Base-by-base conservation (phyloP, 1,139 yeast genomes). In the Pichia sp. region DNA sequence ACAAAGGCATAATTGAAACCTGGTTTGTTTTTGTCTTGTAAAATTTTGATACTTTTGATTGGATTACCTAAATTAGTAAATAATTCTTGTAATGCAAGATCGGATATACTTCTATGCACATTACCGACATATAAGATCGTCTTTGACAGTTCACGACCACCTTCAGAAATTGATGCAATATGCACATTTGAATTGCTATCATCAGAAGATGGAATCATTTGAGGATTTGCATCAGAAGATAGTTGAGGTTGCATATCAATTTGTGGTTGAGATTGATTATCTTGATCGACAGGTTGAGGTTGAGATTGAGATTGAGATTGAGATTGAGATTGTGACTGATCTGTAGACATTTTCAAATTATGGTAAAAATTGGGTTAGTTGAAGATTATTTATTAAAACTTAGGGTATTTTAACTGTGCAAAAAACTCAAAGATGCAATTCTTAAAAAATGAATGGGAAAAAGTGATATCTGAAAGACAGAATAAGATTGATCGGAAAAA, bases 1-100 rank as follows among this genome's bases (percentile, higher is more conserved):
- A 88, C 78, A 65, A 89, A 89, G 1, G 95, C 95, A 65, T 88
- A 89, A 63, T 85, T 85, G 61, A 78, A 80, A 12, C 87, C 86
- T 11, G 77, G 77, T 56, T 76, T 76, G 64, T 85, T 85, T 66
- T 85, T 85, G 62, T 87, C 95, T 51, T 80, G 77, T 54, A 88
- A 71, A 39, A 88, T 69, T 66, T 86, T 88, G 49, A 84, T 77
- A 30, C 79, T 71, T 52, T 77, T 74, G 45, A 81, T 73, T 23
- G 75, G 68, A 24, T 90, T 87, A 34, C 80, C 78, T 13, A 50
- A 29, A 18, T 74, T 77, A 41, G 78, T 72, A 62, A 87, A 84
- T 47, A 83, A 67, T 42, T 80, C 86, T 54, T 71, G 72, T 50
- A 87, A 65, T 53, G 71, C 63, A 13, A 78, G 84, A 57, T 85